phyloP scores from a whole-genome alignment of 192 early-diverging fungal genomes.

The Coemansia sp. region DNA sequence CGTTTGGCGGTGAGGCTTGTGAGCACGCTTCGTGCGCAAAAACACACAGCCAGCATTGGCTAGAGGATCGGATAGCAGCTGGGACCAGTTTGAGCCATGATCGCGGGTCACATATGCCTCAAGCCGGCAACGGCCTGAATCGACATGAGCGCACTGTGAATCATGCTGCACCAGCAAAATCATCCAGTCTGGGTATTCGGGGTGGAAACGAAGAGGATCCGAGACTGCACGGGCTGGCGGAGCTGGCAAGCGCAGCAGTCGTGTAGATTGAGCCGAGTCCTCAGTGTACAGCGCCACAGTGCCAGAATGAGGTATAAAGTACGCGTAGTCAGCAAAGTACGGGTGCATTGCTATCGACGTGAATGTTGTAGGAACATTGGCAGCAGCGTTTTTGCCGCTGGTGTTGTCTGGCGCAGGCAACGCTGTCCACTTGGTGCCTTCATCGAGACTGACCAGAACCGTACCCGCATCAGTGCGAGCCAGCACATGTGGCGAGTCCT shows the following conservation, averaged over 20 bases:
- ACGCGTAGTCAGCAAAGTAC: conserved; percentile 59
- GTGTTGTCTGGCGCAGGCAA: conserved; percentile 19
- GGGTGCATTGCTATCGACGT: conserved; percentile 62
- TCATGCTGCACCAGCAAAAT: conserved; percentile 67
- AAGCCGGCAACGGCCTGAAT: conserved; percentile 62
- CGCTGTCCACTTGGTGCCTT: conserved; percentile 61
- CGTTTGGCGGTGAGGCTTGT: conserved; percentile 51
- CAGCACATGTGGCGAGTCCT: conserved; percentile 55
- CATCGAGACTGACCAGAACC: conserved; percentile 61
- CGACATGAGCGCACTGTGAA: conserved; percentile 46
- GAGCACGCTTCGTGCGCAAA: conserved; percentile 53
- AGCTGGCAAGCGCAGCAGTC: conserved; percentile 57
- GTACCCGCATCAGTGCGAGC: conserved; percentile 55
- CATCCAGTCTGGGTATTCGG: conserved; percentile 75
- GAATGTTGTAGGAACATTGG: conserved; percentile 19
- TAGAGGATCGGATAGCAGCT: conserved; percentile 31
- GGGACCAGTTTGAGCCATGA: conserved; percentile 67
- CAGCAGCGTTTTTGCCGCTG: conserved; percentile 6
- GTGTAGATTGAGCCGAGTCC: conserved; percentile 60
- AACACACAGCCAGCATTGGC: conserved; percentile 30
- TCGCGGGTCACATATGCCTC: conserved; percentile 70
- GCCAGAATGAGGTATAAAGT: conserved; percentile 58
- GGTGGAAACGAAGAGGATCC: conserved; percentile 77
- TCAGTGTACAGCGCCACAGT: conserved; percentile 57
- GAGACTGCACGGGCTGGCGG: conserved; percentile 63